Evolutionary conservation across 441 rosid genomes (phyloP), one percentile per base, ranked within the genome.

Genomic region (Aleurites moluccanus): DNA sequence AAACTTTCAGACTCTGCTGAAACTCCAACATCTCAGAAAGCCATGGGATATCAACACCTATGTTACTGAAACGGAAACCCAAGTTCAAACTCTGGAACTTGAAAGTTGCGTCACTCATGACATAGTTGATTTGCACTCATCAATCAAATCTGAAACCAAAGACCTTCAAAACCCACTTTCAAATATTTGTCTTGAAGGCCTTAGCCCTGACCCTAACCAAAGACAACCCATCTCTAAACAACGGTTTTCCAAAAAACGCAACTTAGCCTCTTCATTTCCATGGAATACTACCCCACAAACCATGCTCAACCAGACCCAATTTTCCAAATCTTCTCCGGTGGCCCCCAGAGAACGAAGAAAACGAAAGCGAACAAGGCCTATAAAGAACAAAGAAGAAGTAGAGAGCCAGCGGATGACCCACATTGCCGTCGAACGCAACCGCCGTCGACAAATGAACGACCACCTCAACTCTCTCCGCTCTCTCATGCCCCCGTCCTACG

Each of bases 341-440:
- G 73, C 77, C 75, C 76, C 72, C n/a, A 82, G 81, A 79, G 94
- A 92, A 64, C 80, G 83, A 76, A 81, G 83, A 73, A 92, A 92
- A 80, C 79, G 94, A 61, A 90, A 83, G 59, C 80, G 96, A 78
- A 85, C 86, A 28, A 89, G 83, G 77, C 82, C 85, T 61, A 61
- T 79, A 5, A 90, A 89, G 81, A 89, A 90, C 89, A 87, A 85
- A 62, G 93, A 90, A 79, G 97, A 92, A 72, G 86, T 86, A 45
- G 97, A 92, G 84, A 89, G 61, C 87, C 97, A 92, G 64, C 91
- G 97, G 60, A 90, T 90, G 93, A 89, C 92, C 80, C 97, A 91
- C 85, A 92, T 92, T 82, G 89, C 93, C 0, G 94, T 91, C 28
- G 96, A 92, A 82, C 83, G 97, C 60, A 92, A 91, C 87, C 96